Percentiles rank a stretch among this genome's conserved stretches.
phyloP scores from a whole-genome alignment of 805 yeast genomes.

The Monosporozyma solicola region DNA sequence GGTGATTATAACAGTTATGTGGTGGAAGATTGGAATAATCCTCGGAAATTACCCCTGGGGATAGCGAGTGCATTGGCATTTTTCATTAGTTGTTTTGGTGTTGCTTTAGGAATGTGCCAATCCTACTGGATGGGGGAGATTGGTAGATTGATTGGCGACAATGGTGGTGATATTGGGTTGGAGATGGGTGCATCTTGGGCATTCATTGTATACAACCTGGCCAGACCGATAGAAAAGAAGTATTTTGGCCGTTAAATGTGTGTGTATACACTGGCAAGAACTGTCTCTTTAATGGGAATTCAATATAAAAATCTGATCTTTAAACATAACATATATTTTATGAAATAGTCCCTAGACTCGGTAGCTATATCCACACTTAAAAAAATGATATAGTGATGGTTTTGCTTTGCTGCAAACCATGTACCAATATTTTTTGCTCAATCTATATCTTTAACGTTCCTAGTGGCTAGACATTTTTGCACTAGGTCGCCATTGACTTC shows the following conservation, averaged over 20 bases:
- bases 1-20: conserved; percentile 1
- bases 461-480: too few species aligned
- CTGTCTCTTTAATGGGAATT: too few species aligned
- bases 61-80: conserved; percentile 1
- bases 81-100: conserved; percentile 4
- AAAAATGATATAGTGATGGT: too few species aligned
- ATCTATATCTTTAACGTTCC: too few species aligned
- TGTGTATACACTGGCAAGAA: neutral
- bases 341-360: too few species aligned
- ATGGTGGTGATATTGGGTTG: conserved; percentile 5
- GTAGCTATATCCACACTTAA: too few species aligned
- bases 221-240: conserved; percentile 3
- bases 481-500: too few species aligned
- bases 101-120: conserved; percentile 4
- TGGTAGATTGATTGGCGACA: neutral
- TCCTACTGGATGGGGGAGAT: conserved; percentile 5
- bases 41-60: conserved; percentile 1
- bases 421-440: too few species aligned
- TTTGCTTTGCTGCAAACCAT: too few species aligned
- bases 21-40: neutral
- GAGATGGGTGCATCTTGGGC: conserved; percentile 5
- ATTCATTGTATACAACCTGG: conserved; percentile 1
- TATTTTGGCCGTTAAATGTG: conserved; percentile 2
- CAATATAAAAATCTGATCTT: too few species aligned
- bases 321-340: too few species aligned